Evolutionary conservation across 106 monocot genomes (phyloP).

Genomic region (Allium sativum): DNA sequence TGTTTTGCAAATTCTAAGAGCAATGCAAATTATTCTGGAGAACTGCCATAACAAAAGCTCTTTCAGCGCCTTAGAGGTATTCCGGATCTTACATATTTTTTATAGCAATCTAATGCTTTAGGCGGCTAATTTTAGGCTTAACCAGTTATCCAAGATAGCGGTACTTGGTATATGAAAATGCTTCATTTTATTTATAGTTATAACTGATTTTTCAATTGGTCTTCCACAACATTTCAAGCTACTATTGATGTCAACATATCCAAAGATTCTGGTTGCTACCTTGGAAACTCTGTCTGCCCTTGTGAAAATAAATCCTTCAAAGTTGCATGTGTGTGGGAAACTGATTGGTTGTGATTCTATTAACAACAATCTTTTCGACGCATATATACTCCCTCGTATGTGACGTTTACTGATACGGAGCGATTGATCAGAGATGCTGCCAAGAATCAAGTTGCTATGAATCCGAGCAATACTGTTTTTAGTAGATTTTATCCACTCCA

Average conservation of each 20-base stretch:
- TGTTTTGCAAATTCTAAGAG: slow-evolving; percentile 80
- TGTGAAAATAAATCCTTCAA: slow-evolving; percentile 95
- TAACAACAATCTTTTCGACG: slow-evolving; percentile 74
- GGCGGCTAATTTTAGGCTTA: too few species aligned
- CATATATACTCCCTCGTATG: too few species aligned
- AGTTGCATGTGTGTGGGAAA: slow-evolving; percentile 90
- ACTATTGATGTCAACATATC: slow-evolving; percentile 90
- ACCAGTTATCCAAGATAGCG: too few species aligned
- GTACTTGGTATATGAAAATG: too few species aligned
- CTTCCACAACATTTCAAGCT: slow-evolving; percentile 73
- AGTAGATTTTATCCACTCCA: too few species aligned
- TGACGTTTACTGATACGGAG: too few species aligned
- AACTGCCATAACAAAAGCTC: slow-evolving; percentile 95
- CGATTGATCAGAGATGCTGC: too few species aligned
- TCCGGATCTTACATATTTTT: background rate
- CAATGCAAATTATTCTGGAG: slow-evolving; percentile 91
- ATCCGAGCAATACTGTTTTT: too few species aligned
- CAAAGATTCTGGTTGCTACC: slow-evolving; percentile 78
- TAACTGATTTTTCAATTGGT: background rate
- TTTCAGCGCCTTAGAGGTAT: slow-evolving; percentile 90
- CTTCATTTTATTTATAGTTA: too few species aligned
- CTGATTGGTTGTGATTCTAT: slow-evolving; percentile 68
- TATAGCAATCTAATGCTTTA: too few species aligned
- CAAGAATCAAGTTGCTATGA: too few species aligned
- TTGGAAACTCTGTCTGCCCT: slow-evolving; percentile 83